Evolutionary conservation across 2,329 filamentous ascomycete species (phyloP).

Genomic region (Pseudogymnoascus sp.): DNA sequence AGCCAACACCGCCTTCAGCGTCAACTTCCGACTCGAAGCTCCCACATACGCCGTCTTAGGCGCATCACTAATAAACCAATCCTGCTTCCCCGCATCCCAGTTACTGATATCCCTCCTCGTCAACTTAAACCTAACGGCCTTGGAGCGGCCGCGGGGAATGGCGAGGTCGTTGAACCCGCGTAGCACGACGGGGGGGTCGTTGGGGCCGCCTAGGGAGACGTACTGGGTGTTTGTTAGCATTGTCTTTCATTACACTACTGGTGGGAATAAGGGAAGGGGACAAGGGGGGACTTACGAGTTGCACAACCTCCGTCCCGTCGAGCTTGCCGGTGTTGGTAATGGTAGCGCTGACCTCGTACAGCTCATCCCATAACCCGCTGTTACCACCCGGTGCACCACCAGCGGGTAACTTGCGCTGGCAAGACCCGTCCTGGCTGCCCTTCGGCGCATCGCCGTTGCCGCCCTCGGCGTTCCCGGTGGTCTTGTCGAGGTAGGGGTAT

Average conservation of each 20-base stretch:
- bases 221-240: constrained; percentile 49
- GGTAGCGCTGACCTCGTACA: constrained; percentile 43
- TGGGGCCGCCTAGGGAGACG: constrained; percentile 67
- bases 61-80: constrained; percentile 55
- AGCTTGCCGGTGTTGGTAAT: constrained; percentile 48
- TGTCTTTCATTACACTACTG: no score
- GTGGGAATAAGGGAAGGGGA: no score
- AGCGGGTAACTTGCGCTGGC: constrained; percentile 38
- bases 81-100: constrained; percentile 72
- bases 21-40: constrained; percentile 23
- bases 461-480: constrained; percentile 21
- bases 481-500: constrained; percentile 45
- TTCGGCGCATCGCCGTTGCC: constrained; percentile 31
- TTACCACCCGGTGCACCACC: constrained; percentile 46
- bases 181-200: constrained; percentile 58
- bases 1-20: constrained; percentile 19
- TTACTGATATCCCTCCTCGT: constrained; percentile 77
- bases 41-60: constrained; percentile 28
- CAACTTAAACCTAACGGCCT: constrained; percentile 57
- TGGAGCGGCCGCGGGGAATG: constrained; percentile 60
- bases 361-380: constrained; percentile 42
- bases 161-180: constrained; percentile 73
- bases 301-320: constrained; percentile 47
- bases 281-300: constrained; percentile 41
- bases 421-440: constrained; percentile 34